Evolutionary conservation across 2,329 filamentous ascomycete genomes (phyloP), one percentile per base, ranked within the genome.

Genomic region (Penicillium italicum): DNA sequence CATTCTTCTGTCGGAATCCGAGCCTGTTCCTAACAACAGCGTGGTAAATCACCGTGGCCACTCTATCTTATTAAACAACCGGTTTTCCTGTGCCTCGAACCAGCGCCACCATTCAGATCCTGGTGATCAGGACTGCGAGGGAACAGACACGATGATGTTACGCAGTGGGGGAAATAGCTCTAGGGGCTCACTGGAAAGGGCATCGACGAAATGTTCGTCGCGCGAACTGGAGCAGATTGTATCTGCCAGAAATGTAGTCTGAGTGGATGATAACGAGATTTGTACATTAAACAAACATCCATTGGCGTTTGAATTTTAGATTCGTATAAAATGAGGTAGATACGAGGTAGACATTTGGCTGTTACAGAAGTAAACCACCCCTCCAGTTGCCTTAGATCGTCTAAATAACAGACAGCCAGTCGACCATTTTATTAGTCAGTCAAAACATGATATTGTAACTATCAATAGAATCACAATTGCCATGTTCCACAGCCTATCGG

Each of bases 1-100:
- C 9, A 45, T 66, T 14, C 62, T 72, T 12, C 53, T 74, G 0
- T 73, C 73, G 0, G 63, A 71, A 26, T 72, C 72, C 38, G 69
- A 73, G 34, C 69, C 69, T 0, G 40, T 72, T 2, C 71, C 72
- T 2, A 70, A 72, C 36, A 74, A 74, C 46, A 71, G 70, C 30
- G 62, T 66, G 1, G 63, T 66, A 0, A 53, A 69, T 44, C 62
- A 50, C 9, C 59, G 61, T 28, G 62, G 62, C 11, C 69, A 67
- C 44, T 71, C 69, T 11, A 59, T 71, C 18, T 60, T 73, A 11
- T 48, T 74, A 10, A 71, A 74, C 40, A 74, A 74, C 55, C 69
- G 66, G 1, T 74, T 74, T 41, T 69, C 70, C 11, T 56, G 66
- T 28, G 28, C 56, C 49, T 43, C 59, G 26, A 14, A 53, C 20